Evolutionary conservation across 495 filamentous ascomycete genomes (phyloP), one percentile per base, ranked within the genome.

Genomic region (Xylaria longipes): DNA sequence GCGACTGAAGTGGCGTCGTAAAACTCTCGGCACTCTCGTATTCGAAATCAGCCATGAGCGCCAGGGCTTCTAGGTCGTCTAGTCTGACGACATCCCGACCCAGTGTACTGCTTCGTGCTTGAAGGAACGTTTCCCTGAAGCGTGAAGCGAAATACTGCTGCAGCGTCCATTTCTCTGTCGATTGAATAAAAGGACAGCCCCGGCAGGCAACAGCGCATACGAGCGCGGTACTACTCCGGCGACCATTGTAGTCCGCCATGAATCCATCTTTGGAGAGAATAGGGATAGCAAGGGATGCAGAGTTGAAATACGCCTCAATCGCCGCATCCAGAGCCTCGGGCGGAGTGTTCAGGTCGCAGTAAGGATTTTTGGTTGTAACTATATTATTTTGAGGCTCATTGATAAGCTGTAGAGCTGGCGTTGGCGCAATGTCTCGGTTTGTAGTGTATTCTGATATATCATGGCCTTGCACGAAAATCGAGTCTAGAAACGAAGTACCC

Each of bases 51-150:
- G 50, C 15, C 62, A 65, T 65, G 41, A 65, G 25, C 1, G 62
- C 43, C 29, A 65, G 45, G 29, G 62, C 62, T 27, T 65, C 62
- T 6, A 65, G 41, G 14, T 65, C 62, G 17, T 65, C 62, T 2
- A 65, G 62, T n/a, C 43, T 65, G 17, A 65, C 62, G 43, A 65
- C 29, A 35, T 50, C 17, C 12, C 22, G 35, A 17, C 27, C 31
- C 4, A 2, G 2, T n/a, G 62, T 22, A 33, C 6, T 33, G 41
- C 62, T 48, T 17, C 41, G 25, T 50, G 73, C 68, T 52, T 78
- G 73, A 78, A 81, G 77, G 71, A 79, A 77, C 73, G 78, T 65
- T 71, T 79, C 80, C 78, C 75, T 78, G 80, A 78, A 71, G 75
- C 74, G 75, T 77, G 75, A 78, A 79, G 74, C 72, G 75, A 73